These are phyloP conservation scores for Phytophthora colocasiae DNA, from an alignment of 352 stramenopile genomes.

Conservation along the genomic window DNA sequence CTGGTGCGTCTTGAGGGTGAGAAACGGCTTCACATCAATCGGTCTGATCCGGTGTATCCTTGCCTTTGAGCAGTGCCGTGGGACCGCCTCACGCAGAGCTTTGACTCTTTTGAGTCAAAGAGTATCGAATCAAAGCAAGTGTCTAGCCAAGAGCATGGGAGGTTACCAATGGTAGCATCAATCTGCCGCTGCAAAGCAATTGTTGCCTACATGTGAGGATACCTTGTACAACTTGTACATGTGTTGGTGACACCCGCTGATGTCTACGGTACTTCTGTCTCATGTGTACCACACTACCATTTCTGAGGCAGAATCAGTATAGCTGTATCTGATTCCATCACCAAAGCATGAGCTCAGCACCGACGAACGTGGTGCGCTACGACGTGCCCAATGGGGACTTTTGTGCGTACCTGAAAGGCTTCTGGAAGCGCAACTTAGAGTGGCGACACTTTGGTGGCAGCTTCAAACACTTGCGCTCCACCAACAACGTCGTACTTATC, in stretches of 20 bases:
- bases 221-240: too few species aligned
- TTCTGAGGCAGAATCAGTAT: neutral
- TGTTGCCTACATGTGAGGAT: too few species aligned
- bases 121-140: neutral
- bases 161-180: too few species aligned
- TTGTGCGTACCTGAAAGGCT: slow-evolving; percentile 72
- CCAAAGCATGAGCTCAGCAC: slow-evolving; percentile 28
- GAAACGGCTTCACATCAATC: slow-evolving; percentile 35
- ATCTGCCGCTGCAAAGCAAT: too few species aligned
- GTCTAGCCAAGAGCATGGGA: too few species aligned
- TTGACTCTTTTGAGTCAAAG: too few species aligned
- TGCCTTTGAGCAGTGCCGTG: slow-evolving; percentile 21
- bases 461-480: slow-evolving; percentile 82
- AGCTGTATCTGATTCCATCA: neutral
- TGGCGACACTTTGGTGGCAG: slow-evolving; percentile 79
- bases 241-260: slow-evolving; percentile 3
- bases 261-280: slow-evolving; percentile 22
- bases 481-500: slow-evolving; percentile 85
- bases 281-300: neutral
- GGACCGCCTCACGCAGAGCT: slow-evolving; percentile 1
- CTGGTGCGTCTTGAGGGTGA: slow-evolving; percentile 23
- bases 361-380: slow-evolving; percentile 52
- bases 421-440: slow-evolving; percentile 87
- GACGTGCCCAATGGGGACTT: slow-evolving; percentile 75
- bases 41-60: slow-evolving; percentile 40